These are phyloP conservation scores for Lasiodiplodia sp. DNA, from an alignment of 2,329 filamentous ascomycete genomes.

Conservation along the genomic window DNA sequence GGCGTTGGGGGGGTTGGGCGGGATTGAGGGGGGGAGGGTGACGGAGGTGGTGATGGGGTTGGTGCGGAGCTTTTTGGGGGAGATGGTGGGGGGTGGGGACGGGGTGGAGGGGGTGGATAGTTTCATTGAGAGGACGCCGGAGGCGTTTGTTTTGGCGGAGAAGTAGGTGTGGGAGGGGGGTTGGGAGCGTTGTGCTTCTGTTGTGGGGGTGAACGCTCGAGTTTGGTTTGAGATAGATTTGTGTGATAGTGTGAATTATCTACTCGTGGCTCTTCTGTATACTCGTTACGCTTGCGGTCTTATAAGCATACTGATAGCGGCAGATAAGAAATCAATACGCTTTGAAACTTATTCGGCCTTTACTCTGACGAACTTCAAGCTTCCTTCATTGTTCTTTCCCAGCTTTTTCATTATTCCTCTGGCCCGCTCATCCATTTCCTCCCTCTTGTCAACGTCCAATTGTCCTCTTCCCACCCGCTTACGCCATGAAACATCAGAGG, in stretches of 20 bases:
- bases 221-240: too few species aligned
- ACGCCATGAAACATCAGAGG: constrained; percentile 5
- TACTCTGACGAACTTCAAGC: not conserved
- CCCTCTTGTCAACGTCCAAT: not conserved
- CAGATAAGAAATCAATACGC: too few species aligned
- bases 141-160: not conserved
- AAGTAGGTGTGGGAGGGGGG: too few species aligned
- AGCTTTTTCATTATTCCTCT: not conserved
- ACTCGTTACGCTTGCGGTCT: too few species aligned
- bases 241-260: too few species aligned
- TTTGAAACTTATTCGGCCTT: too few species aligned
- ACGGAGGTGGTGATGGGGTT: constrained; percentile 2
- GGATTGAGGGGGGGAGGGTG: not conserved
- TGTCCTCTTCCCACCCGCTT: not conserved
- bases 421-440: not conserved
- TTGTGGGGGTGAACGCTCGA: too few species aligned
- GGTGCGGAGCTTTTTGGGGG: not conserved
- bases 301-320: too few species aligned
- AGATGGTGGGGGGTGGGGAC: not conserved
- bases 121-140: not conserved
- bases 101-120: not conserved
- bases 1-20: not conserved
- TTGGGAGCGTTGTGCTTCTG: too few species aligned
- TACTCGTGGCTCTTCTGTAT: too few species aligned
- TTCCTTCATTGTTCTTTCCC: not conserved